phyloP scores from a whole-genome alignment of 2,329 filamentous ascomycete genomes.

The Trichoderma sp. region DNA sequence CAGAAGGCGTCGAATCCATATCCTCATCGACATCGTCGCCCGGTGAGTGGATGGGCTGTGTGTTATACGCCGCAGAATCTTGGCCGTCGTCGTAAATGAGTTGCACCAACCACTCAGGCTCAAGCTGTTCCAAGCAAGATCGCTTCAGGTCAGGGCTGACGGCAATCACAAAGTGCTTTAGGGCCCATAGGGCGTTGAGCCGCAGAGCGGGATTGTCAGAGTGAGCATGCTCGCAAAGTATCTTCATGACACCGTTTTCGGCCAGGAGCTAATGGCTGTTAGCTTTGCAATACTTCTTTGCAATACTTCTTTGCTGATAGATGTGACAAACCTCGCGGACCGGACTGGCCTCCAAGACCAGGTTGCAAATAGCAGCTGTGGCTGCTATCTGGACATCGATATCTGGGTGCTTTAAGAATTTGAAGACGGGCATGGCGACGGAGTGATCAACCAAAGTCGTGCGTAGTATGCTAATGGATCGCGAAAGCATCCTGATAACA shows the following conservation, averaged over 20 bases:
- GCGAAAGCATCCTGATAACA: conserved; percentile 74
- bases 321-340: conserved; percentile 73
- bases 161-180: conserved; percentile 83
- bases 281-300: conserved; percentile 20
- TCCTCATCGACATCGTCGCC: conserved; percentile 55
- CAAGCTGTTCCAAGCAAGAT: conserved; percentile 72
- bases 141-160: conserved; percentile 71
- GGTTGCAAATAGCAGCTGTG: conserved; percentile 78
- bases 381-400: conserved; percentile 82
- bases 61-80: conserved; percentile 47
- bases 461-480: conserved; percentile 78
- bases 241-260: conserved; percentile 69
- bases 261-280: conserved; percentile 60
- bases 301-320: neutral
- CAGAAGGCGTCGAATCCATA: conserved; percentile 52
- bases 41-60: conserved; percentile 28
- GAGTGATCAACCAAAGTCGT: conserved; percentile 85
- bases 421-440: conserved; percentile 73
- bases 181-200: conserved; percentile 84
- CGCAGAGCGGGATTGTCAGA: conserved; percentile 76
- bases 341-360: conserved; percentile 85
- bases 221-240: conserved; percentile 80
- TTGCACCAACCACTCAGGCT: conserved; percentile 75
- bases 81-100: conserved; percentile 66
- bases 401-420: conserved; percentile 70